phyloP scores from a whole-genome alignment of 306 rosid species.

The Quercus variabilis region DNA sequence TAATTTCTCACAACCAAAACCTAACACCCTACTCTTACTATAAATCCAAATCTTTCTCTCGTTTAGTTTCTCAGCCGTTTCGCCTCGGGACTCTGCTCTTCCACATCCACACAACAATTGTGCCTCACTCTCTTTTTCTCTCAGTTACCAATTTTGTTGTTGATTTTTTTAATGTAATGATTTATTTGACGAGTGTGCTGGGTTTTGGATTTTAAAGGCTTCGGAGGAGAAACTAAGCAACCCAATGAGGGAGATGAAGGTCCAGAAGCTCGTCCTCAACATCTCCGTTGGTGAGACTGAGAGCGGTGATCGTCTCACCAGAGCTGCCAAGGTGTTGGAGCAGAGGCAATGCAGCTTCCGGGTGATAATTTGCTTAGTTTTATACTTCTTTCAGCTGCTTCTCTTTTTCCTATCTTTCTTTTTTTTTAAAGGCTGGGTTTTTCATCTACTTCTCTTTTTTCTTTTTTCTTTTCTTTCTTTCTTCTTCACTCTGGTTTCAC shows the following conservation, averaged over 20 bases:
- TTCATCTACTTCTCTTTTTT: no score
- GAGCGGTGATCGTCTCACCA: constrained; percentile 74
- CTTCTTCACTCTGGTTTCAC: no score
- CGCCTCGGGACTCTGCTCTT: not conserved
- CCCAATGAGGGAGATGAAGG: constrained; percentile 79
- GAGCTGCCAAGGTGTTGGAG: constrained; percentile 55
- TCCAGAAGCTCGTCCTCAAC: constrained; percentile 74
- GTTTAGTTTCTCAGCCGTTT: not conserved
- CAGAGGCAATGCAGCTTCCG: constrained; percentile 76
- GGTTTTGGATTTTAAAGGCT: constrained; percentile 13
- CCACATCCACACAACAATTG: not conserved
- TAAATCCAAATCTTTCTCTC: not conserved
- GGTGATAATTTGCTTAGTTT: no score
- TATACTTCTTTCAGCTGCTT: no score
- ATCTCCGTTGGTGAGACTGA: constrained; percentile 57
- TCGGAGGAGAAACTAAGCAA: constrained; percentile 68
- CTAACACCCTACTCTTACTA: no score
- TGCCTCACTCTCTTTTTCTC: not conserved
- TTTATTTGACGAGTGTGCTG: not conserved
- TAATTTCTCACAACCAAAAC: no score
- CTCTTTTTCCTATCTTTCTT: no score
- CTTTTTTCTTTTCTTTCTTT: no score
- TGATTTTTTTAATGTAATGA: not conserved
- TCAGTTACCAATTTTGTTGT: no score
- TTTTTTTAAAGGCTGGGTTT: no score